Base-by-base conservation (phyloP, 768 basidiomycete genomes). In the Flagelloscypha sp. region DNA sequence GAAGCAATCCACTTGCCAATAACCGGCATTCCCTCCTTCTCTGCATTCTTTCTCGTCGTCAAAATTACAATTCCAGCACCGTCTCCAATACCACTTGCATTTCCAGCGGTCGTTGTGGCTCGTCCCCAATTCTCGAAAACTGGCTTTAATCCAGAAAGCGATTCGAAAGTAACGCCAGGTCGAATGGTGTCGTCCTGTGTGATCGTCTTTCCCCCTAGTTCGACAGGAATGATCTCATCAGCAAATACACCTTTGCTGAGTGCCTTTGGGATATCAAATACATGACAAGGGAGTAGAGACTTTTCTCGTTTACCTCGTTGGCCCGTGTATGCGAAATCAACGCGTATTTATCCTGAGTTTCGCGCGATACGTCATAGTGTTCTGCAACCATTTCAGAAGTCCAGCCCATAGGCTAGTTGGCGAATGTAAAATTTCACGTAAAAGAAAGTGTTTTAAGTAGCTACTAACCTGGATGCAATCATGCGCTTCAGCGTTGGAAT, bases 361-460 rank as follows among this genome's bases (percentile, higher is more conserved):
- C 62, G 23, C 93, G 79, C 4, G 86, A 66, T 39, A 92, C 58
- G n/a, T 76, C 69, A 61, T 78, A 92, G 6, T 72, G 63, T 48
- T 79, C 57, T n/a, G 88, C 85, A 15, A 90, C 85, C 77, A 85
- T 79, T 56, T 92, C 88, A 4, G 85, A 85, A 1, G 88, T 92
- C 88, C 88, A 99, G 33, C 90, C 90, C 90, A 92, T 92, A 8
- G 86, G 82, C 83, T 88, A 42, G 13, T 18, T 24, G 21, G 6
- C 19, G 22, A 18, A 20, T 42, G 37, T 29, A 8, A 4, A 37
- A 36, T 8, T 17, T 23, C 10, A 30, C 8, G 15, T 9, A 17
- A 9, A 22, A 23, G 33, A 21, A 25, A 22, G 34, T 10, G 19
- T 22, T n/a, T n/a, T 11, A 20, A 12, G 10, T 19, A 23, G 7